Percentiles rank a stretch among this genome's conserved stretches.
phyloP scores from a whole-genome alignment of 2,329 filamentous ascomycete genomes.

The Achaetomium macrosporum region DNA sequence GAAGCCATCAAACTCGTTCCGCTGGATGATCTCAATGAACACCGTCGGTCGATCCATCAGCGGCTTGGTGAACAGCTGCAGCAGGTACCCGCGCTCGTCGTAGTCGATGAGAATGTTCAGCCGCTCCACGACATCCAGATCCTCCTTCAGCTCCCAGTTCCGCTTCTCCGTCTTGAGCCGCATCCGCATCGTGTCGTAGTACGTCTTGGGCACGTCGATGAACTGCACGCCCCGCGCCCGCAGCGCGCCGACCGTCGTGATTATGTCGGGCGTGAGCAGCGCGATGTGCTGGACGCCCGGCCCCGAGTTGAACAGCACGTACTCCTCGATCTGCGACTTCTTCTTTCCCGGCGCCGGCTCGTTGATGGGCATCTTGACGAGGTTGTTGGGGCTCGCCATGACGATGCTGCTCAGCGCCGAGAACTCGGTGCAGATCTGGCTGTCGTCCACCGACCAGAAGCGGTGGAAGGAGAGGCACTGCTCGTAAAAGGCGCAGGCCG shows the following conservation, averaged over 20 bases:
- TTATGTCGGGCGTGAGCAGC: slow-evolving; percentile 74
- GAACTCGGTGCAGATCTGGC: slow-evolving; percentile 87
- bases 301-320: slow-evolving; percentile 82
- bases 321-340: slow-evolving; percentile 92
- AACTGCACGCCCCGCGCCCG: slow-evolving; percentile 88
- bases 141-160: slow-evolving; percentile 64
- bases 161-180: slow-evolving; percentile 61
- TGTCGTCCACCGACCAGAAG: slow-evolving; percentile 96
- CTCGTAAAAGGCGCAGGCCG: slow-evolving; percentile 70
- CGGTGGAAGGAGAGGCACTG: slow-evolving; percentile 86
- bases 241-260: slow-evolving; percentile 68
- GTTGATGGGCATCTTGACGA: slow-evolving; percentile 98
- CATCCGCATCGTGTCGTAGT: slow-evolving; percentile 72
- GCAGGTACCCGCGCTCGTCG: slow-evolving; percentile 81
- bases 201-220: slow-evolving; percentile 80
- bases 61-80: slow-evolving; percentile 75
- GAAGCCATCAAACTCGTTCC: slow-evolving; percentile 85
- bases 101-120: slow-evolving; percentile 93
- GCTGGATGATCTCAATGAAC: slow-evolving; percentile 93
- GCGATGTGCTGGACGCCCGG: slow-evolving; percentile 92
- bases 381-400: slow-evolving; percentile 77
- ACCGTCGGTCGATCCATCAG: slow-evolving; percentile 92
- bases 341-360: slow-evolving; percentile 87
- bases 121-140: slow-evolving; percentile 68
- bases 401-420: slow-evolving; percentile 83